Evolutionary conservation across 1,139 yeast species (phyloP).

Genomic region (Scheffersomyces titani): DNA sequence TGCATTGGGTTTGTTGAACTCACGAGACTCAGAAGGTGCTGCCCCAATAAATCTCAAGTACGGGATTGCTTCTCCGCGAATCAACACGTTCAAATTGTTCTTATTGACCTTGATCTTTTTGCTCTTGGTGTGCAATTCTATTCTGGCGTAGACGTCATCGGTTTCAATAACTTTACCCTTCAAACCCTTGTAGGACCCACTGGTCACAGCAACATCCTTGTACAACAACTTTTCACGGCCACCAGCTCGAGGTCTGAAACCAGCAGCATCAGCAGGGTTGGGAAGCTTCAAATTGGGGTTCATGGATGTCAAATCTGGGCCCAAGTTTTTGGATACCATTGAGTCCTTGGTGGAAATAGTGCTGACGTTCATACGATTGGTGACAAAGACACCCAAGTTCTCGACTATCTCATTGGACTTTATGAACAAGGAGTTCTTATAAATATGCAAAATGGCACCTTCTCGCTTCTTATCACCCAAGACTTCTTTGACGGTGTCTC

Average conservation of each 20-base stretch:
- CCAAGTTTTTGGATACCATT: constrained; percentile 52
- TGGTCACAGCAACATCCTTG: constrained; percentile 81
- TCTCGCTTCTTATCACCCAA: constrained; percentile 70
- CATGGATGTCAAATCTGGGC: constrained; percentile 77
- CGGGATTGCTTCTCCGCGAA: constrained; percentile 67
- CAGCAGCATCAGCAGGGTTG: constrained; percentile 48
- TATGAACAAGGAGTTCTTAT: constrained; percentile 74
- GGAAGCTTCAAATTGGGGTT: constrained; percentile 71
- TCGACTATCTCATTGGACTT: constrained; percentile 79
- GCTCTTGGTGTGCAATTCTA: constrained; percentile 90
- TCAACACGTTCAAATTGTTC: constrained; percentile 69
- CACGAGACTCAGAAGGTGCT: constrained; percentile 15
- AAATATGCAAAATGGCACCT: constrained; percentile 85
- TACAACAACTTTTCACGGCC: constrained; percentile 83
- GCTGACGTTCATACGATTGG: constrained; percentile 71
- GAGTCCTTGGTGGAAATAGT: constrained; percentile 85
- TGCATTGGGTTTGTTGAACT: constrained; percentile 32
- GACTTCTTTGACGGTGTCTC: constrained; percentile 87
- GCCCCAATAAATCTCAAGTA: constrained; percentile 79
- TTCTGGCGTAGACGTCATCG: constrained; percentile 86
- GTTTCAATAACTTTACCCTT: constrained; percentile 94
- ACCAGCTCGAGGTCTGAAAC: constrained; percentile 54
- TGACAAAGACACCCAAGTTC: constrained; percentile 89
- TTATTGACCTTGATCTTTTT: constrained; percentile 87
- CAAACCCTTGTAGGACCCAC: constrained; percentile 92